Evolutionary conservation across 2,329 filamentous ascomycete genomes (phyloP).

Genomic region (Cryphonectria radicalis): DNA sequence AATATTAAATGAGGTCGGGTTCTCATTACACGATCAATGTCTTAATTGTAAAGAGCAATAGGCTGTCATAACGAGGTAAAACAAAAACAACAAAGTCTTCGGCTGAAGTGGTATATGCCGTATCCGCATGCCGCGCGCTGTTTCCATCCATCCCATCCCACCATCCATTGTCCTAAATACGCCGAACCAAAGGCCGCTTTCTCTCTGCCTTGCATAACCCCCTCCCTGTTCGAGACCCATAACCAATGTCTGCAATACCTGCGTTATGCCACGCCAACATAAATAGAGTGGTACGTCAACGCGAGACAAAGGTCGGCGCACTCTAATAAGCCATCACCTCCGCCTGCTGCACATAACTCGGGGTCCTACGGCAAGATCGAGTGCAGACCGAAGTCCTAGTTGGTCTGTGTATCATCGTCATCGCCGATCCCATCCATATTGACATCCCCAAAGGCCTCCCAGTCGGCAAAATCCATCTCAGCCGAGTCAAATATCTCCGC

Average conservation of each 20-base stretch:
- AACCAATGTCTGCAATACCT: neutral
- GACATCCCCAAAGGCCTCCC: slow-evolving; percentile 24
- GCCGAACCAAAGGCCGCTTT: neutral
- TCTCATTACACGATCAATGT: neutral
- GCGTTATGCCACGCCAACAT: neutral
- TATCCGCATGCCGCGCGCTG: neutral
- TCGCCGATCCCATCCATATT: slow-evolving; percentile 14
- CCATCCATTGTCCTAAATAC: neutral
- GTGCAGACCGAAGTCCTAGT: slow-evolving; percentile 10
- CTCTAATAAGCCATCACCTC: neutral
- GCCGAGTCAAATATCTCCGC: slow-evolving; percentile 34
- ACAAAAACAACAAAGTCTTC: neutral
- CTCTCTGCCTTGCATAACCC: neutral
- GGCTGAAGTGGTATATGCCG: slow-evolving; percentile 20
- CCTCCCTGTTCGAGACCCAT: neutral
- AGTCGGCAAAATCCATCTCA: slow-evolving; percentile 29
- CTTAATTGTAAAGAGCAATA: neutral
- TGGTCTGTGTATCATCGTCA: slow-evolving; percentile 12
- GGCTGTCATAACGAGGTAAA: neutral
- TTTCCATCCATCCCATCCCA: neutral
- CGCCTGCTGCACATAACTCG: neutral
- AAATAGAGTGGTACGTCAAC: neutral
- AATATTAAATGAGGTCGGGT: neutral
- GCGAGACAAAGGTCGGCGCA: neutral
- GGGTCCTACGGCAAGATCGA: neutral